phyloP scores from a whole-genome alignment of 495 filamentous ascomycete species.

The Hyaloscypha finlandica region DNA sequence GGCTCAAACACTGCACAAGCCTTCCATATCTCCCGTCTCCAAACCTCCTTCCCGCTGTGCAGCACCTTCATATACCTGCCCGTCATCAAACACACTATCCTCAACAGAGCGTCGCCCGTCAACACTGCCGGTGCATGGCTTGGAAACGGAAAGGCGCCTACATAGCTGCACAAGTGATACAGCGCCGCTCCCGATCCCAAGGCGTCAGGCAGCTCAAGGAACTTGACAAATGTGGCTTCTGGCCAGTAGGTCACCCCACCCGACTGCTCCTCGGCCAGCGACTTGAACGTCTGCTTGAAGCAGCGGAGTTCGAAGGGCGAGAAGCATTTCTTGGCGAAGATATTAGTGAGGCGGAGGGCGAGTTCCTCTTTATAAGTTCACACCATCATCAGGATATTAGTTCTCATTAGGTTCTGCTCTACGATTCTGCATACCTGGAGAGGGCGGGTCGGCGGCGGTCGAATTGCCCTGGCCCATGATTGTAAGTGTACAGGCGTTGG shows the following conservation, averaged over 20 bases:
- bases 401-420: slow-evolving; percentile 8
- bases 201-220: slow-evolving; percentile 11
- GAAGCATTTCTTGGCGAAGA: slow-evolving; percentile 16
- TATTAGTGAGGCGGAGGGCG: slow-evolving; percentile 13
- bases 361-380: slow-evolving; percentile 16
- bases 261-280: slow-evolving; percentile 12
- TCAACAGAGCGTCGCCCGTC: slow-evolving; percentile 12
- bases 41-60: slow-evolving; percentile 6
- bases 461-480: slow-evolving; percentile 12
- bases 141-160: slow-evolving; percentile 16
- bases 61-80: slow-evolving; percentile 15
- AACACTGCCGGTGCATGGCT: slow-evolving; percentile 13
- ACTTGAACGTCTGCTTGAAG: slow-evolving; percentile 18
- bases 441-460: background rate
- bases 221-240: slow-evolving; percentile 10
- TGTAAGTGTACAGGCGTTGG: slow-evolving; percentile 3
- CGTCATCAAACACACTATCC: slow-evolving; percentile 13
- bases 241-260: slow-evolving; percentile 3
- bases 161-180: slow-evolving; percentile 14
- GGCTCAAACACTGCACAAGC: slow-evolving; percentile 12
- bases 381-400: slow-evolving; percentile 14
- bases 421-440: slow-evolving; percentile 14
- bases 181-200: slow-evolving; percentile 3
- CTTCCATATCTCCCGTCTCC: slow-evolving; percentile 11
- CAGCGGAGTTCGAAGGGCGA: slow-evolving; percentile 13